phyloP scores from a whole-genome alignment of 805 yeast species.

The Myxozyma udenii region DNA sequence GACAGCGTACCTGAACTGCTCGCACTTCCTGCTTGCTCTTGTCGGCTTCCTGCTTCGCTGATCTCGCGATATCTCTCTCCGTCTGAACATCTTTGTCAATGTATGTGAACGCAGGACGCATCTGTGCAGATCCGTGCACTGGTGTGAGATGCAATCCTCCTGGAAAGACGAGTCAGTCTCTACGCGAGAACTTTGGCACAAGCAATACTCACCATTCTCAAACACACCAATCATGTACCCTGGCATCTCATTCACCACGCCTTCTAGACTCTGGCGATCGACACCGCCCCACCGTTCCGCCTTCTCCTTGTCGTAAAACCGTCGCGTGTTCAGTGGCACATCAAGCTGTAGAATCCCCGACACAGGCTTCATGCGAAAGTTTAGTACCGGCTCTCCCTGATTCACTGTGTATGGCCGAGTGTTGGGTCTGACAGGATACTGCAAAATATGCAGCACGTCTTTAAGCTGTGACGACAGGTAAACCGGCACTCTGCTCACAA shows the following conservation, averaged over 20 bases:
- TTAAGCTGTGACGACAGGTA: conserved; percentile 40
- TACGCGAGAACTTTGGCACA: neutral
- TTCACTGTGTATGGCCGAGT: conserved; percentile 42
- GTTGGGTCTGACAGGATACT: conserved; percentile 59
- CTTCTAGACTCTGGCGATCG: conserved; percentile 58
- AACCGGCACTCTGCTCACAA: conserved; percentile 60
- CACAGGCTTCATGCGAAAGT: conserved; percentile 56
- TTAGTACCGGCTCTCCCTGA: conserved; percentile 42
- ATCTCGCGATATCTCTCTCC: conserved; percentile 43
- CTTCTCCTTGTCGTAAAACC: conserved; percentile 64
- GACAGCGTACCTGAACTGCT: conserved; percentile 53
- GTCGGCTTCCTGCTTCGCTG: conserved; percentile 43
- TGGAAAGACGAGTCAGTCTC: neutral
- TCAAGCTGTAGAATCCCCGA: conserved; percentile 70
- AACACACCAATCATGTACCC: conserved; percentile 44
- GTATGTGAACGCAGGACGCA: conserved; percentile 78
- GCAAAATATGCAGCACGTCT: conserved; percentile 47
- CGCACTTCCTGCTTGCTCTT: conserved; percentile 50
- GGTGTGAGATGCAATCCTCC: conserved; percentile 60
- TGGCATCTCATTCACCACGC: conserved; percentile 50
- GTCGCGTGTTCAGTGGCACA: conserved; percentile 65
- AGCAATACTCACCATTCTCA: conserved; percentile 37
- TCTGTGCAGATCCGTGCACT: conserved; percentile 64
- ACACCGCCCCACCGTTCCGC: conserved; percentile 64
- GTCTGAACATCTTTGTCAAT: conserved; percentile 58